Evolutionary conservation across 306 rosid genomes (phyloP).

Genomic region (Sicyos edulis): DNA sequence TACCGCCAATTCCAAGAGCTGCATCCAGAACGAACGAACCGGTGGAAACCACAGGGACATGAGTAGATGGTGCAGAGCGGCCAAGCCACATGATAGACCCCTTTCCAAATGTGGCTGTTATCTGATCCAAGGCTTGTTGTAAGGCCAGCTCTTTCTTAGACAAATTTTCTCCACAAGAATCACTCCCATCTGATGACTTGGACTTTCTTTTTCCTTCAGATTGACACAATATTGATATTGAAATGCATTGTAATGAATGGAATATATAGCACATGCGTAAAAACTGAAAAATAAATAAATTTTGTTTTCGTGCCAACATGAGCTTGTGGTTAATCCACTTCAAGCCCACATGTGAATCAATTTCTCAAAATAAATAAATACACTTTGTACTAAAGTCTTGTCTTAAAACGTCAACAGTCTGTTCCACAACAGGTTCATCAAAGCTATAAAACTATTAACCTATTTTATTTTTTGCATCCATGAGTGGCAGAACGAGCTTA

Average conservation of each 20-base stretch:
- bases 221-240: conserved; percentile 14
- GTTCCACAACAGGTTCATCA: neutral
- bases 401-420: neutral
- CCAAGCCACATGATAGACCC: conserved; percentile 99
- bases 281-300: conserved; percentile 4
- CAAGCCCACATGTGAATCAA: neutral
- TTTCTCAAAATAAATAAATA: too few relatives aligned
- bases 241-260: neutral
- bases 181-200: conserved; percentile 71
- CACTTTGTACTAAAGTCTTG: neutral
- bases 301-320: neutral
- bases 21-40: conserved; percentile 78
- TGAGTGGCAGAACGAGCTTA: too few relatives aligned
- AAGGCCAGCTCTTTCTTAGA: conserved; percentile 77
- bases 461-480: too few relatives aligned
- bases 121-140: conserved; percentile 86
- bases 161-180: conserved; percentile 55
- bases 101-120: conserved; percentile 74
- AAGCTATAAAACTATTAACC: neutral
- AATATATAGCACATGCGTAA: neutral
- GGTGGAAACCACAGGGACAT: conserved; percentile 70
- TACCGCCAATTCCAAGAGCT: conserved; percentile 71
- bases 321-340: neutral
- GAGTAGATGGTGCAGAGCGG: conserved; percentile 32
- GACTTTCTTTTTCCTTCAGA: conserved; percentile 55